Conservation (phyloP, 1,139 yeast genomes). For the Kazachstania sp. region DNA sequence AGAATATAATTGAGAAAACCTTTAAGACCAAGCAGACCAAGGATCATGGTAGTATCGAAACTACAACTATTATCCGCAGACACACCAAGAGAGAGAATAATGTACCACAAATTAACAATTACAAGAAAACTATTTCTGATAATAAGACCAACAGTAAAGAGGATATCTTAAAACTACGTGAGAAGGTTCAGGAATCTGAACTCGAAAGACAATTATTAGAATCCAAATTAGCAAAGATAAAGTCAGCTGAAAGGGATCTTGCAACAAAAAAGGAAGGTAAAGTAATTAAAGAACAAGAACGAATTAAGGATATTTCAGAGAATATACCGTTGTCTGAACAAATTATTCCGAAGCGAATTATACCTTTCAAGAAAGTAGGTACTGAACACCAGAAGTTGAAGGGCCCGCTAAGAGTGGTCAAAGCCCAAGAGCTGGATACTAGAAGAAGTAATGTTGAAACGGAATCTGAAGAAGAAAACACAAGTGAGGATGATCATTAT, state of each 20-base stretch:
- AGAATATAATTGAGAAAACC: neutral
- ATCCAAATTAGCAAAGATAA: neutral
- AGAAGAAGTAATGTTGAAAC: neutral
- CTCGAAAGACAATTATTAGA: neutral
- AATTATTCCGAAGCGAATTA: no score
- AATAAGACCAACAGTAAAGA: neutral
- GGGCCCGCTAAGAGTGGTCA: neutral
- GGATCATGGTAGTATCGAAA: neutral
- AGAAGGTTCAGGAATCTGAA: neutral
- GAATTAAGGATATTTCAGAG: neutral
- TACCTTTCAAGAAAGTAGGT: neutral
- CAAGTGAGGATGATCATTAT: neutral
- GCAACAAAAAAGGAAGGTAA: neutral
- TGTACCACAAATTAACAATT: no score
- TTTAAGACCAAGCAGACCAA: neutral
- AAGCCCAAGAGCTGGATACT: neutral
- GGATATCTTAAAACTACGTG: neutral
- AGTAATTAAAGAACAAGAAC: neutral
- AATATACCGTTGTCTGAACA: no score
- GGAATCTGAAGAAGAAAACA: neutral
- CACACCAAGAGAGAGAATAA: neutral
- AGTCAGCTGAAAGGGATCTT: neutral
- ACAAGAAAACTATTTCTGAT: neutral
- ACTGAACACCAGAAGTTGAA: neutral
- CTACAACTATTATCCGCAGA: slow-evolving; percentile 1